Percentiles rank a stretch among this genome's conserved stretches.
phyloP scores from a whole-genome alignment of 352 stramenopile species.

The Phytophthora constricta region DNA sequence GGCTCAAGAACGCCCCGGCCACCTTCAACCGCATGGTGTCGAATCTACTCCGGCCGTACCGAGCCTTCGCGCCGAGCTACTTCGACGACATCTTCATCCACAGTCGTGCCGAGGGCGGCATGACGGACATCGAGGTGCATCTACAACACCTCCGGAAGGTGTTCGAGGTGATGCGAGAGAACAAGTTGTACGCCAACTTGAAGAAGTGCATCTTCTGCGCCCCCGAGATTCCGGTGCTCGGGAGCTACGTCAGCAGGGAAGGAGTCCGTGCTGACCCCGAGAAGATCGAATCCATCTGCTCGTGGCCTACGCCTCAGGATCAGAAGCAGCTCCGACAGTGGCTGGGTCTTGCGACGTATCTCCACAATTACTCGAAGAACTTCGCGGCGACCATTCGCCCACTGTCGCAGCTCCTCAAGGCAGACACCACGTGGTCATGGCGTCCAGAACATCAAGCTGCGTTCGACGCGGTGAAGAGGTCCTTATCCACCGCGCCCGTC shows the following conservation, averaged over 20 bases:
- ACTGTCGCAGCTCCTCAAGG: conserved; percentile 22
- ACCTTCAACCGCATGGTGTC: conserved; percentile 40
- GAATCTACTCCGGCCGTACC: conserved; percentile 11
- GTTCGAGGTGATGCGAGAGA: conserved; percentile 11
- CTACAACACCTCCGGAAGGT: conserved; percentile 5
- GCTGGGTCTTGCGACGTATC: conserved; percentile 16
- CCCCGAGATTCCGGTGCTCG: conserved; percentile 13
- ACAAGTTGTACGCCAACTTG: conserved; percentile 4
- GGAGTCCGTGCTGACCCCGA: conserved; percentile 14
- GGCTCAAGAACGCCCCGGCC: conserved; percentile 27
- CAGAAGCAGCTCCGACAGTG: neutral
- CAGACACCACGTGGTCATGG: conserved; percentile 5
- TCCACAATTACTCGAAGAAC: conserved; percentile 28
- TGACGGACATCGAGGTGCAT: neutral
- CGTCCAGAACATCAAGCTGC: conserved; percentile 18
- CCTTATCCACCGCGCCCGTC: conserved; percentile 5
- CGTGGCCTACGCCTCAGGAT: neutral
- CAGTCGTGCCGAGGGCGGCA: neutral
- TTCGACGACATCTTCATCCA: conserved; percentile 40
- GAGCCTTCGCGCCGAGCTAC: conserved; percentile 28
- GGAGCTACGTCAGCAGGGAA: conserved; percentile 17
- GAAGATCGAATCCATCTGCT: conserved; percentile 13
- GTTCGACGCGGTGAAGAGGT: conserved; percentile 23
- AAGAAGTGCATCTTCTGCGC: neutral
- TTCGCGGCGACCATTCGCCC: conserved; percentile 14